phyloP scores from a whole-genome alignment of 257 asterid genomes.

The Euphrasia confusa region DNA sequence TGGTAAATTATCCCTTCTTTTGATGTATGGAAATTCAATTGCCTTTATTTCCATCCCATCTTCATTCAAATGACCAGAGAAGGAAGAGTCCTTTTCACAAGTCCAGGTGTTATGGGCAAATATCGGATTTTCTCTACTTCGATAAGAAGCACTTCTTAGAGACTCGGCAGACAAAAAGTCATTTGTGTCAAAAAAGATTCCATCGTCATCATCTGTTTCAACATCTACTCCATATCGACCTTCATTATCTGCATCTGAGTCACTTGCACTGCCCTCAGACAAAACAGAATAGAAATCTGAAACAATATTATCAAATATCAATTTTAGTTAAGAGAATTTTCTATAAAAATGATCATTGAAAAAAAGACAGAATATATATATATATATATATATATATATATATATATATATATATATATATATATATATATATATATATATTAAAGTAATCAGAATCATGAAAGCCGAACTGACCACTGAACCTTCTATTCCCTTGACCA shows the following conservation, averaged over 20 bases:
- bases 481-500: conserved; percentile 89
- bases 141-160: conserved; percentile 83
- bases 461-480: conserved; percentile 73
- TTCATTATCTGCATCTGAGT: conserved; percentile 89
- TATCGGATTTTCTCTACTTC: conserved; percentile 71
- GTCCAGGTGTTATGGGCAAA: conserved; percentile 49
- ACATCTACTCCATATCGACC: conserved; percentile 75
- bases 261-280: conserved; percentile 95
- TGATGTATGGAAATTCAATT: conserved; percentile 60
- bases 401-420: too few species aligned
- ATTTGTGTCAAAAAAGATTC: conserved; percentile 77
- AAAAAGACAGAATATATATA: neutral
- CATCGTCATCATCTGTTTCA: conserved; percentile 92
- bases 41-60: conserved; percentile 48
- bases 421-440: neutral
- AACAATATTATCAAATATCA: conserved; percentile 17
- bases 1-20: conserved; percentile 79
- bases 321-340: conserved; percentile 9
- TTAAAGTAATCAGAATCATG: conserved; percentile 12
- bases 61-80: conserved; percentile 53
- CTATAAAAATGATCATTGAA: conserved; percentile 17
- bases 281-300: conserved; percentile 92
- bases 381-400: too few species aligned
- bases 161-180: conserved; percentile 83
- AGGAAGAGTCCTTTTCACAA: conserved; percentile 52